Conservation (phyloP, 345 rosid genomes). For the Salix caprea region DNA sequence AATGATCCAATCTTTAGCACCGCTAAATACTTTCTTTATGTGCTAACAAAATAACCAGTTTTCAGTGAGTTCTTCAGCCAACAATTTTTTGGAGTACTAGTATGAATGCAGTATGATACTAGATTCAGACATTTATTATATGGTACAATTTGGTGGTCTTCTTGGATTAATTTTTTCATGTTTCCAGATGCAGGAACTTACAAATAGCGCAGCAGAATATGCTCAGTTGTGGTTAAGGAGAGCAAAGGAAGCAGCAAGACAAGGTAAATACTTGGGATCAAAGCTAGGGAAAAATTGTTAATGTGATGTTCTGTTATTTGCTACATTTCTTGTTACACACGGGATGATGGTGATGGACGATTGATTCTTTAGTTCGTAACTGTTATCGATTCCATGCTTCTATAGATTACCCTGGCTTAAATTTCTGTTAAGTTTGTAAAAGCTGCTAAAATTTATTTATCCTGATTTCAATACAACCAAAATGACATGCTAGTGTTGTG, state of each 20-base stretch:
- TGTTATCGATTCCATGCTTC: background rate
- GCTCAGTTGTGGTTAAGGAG: conserved; percentile 66
- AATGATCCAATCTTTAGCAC: background rate
- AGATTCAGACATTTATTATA: background rate
- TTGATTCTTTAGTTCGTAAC: background rate
- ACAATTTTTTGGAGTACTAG: background rate
- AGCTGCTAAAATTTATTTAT: background rate
- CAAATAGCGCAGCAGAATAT: conserved; percentile 56
- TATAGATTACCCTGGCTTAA: background rate
- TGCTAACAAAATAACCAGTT: background rate
- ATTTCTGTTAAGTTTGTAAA: background rate
- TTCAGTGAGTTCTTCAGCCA: background rate
- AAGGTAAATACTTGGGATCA: conserved; percentile 35
- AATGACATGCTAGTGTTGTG: background rate
- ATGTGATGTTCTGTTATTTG: background rate
- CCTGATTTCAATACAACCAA: background rate
- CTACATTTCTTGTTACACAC: background rate
- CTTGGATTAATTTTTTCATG: conserved; percentile 15
- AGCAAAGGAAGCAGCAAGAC: conserved; percentile 67
- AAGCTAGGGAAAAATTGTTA: background rate
- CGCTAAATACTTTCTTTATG: background rate
- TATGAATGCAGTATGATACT: background rate
- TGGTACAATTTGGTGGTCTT: background rate
- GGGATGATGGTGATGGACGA: background rate
- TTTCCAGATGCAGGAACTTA: conserved; percentile 63